A percentile compares a stretch with the other conserved stretches of the same genome.
Evolutionary conservation across 352 stramenopile species (phyloP).

Genomic region (Elongisporangium prolatum): DNA sequence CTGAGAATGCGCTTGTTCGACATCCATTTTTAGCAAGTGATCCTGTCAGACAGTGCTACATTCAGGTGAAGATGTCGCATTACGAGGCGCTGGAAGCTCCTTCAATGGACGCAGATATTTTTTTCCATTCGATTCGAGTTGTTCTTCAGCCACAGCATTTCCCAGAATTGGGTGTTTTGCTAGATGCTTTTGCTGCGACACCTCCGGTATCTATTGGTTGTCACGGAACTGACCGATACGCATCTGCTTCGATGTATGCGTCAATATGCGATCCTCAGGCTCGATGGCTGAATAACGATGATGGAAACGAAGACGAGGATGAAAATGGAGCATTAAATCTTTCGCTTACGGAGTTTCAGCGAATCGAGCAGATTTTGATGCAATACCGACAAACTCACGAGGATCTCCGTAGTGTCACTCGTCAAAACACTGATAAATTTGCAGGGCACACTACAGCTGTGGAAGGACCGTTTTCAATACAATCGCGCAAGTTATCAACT

Average conservation of each 20-base stretch:
- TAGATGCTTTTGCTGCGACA: slow-evolving; percentile 46
- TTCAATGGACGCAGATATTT: slow-evolving; percentile 72
- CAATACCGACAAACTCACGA: slow-evolving; percentile 80
- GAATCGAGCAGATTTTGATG: slow-evolving; percentile 75
- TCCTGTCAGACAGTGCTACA: slow-evolving; percentile 58
- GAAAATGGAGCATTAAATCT: slow-evolving; percentile 37
- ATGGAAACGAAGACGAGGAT: slow-evolving; percentile 15
- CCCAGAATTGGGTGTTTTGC: slow-evolving; percentile 53
- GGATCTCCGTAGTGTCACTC: slow-evolving; percentile 36
- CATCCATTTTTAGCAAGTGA: slow-evolving; percentile 72
- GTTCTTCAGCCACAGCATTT: slow-evolving; percentile 83
- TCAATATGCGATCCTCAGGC: slow-evolving; percentile 70
- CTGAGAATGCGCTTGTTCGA: slow-evolving; percentile 36
- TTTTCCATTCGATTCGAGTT: slow-evolving; percentile 76
- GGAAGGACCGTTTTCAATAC: slow-evolving; percentile 16
- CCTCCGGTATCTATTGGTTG: slow-evolving; percentile 10
- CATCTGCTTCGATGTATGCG: slow-evolving; percentile 55
- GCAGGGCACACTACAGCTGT: slow-evolving; percentile 1
- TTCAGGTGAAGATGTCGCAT: slow-evolving; percentile 81
- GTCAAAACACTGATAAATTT: slow-evolving; percentile 15
- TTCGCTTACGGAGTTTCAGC: slow-evolving; percentile 77
- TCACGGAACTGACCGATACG: slow-evolving; percentile 18
- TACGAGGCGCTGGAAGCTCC: slow-evolving; percentile 70
- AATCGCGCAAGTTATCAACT: slow-evolving; percentile 48
- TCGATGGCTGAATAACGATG: slow-evolving; percentile 53